These are phyloP conservation scores for Solanum okadae DNA, from an alignment of 257 asterid species.

Conservation along the genomic window DNA sequence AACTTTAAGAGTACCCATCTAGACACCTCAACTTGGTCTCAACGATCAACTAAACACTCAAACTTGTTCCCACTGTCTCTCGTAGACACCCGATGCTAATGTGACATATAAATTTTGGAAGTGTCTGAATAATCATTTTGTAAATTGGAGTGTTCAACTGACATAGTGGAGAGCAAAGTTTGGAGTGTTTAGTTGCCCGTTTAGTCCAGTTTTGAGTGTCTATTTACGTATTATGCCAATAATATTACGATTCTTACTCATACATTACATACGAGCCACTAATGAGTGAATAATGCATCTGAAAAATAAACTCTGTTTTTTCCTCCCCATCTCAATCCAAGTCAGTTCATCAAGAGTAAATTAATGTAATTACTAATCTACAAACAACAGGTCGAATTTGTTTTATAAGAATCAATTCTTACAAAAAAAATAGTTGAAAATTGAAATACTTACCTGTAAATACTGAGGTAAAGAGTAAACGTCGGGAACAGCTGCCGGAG, in stretches of 20 bases:
- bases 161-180: no score
- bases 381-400: background rate
- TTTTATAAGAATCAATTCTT: background rate
- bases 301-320: background rate
- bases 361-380: background rate
- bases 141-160: background rate
- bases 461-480: slow-evolving; percentile 23
- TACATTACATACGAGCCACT: no score
- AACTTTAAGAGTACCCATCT: background rate
- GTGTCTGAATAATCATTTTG: background rate
- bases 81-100: background rate
- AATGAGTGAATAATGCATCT: background rate
- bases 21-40: background rate
- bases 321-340: background rate
- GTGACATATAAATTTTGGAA: background rate
- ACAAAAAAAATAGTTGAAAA: background rate
- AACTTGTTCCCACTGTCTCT: background rate
- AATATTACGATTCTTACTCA: background rate
- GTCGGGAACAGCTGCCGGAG: slow-evolving; percentile 16
- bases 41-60: rapidly evolving
- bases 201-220: background rate
- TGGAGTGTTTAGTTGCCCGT: background rate
- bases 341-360: background rate
- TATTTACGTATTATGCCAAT: background rate
- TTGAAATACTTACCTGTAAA: slow-evolving; percentile 9